Base-by-base conservation (phyloP, 768 basidiomycete species). In the Lentinula edodes region DNA sequence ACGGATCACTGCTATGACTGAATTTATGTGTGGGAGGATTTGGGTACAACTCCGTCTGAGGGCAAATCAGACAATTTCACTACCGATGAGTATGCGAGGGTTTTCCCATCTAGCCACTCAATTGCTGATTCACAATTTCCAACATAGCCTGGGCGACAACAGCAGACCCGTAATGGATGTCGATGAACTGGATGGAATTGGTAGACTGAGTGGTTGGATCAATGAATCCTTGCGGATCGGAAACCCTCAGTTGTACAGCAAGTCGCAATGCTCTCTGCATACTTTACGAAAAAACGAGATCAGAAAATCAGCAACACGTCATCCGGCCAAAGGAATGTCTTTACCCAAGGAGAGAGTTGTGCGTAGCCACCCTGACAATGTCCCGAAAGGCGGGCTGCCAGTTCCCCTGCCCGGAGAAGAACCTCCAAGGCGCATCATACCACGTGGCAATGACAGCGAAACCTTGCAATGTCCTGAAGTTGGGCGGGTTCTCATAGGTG, bases 361-460 rank as follows among this genome's bases (percentile, higher is more conserved):
- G 53, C 36, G 53, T 55, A 16, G 53, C 53, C 34, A 13, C 15
- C 12, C 36, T 38, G 53, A 55, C 6, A 55, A 55, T 55, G 10
- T 13, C 53, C n/a, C 53, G 53, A 55, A 55, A 55, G 5, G 36
- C 53, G 16, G 53, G 34, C 34, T 55, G 34, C 53, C 53, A 55
- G 16, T 36, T 55, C 4, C 53, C 53, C 12, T 55, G 53, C 35
- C 53, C 53, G 5, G 18, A 20, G 53, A 55, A 55, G 34, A 35
- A 55, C 53, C 15, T 55, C 28, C 34, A 55, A 55, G 53, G 53
- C 34, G 35, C 28, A 39, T 55, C 53, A 38, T 55, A 55, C 53
- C 53, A 55, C 36, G 53, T 55, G 41, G 53, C 53, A 20, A 55
- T 34, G 53, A 55, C 53, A 55, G 53, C 53, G 36, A 55, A 55